Base-by-base conservation (phyloP, 208 protist species). In the Crithidia bombi region DNA sequence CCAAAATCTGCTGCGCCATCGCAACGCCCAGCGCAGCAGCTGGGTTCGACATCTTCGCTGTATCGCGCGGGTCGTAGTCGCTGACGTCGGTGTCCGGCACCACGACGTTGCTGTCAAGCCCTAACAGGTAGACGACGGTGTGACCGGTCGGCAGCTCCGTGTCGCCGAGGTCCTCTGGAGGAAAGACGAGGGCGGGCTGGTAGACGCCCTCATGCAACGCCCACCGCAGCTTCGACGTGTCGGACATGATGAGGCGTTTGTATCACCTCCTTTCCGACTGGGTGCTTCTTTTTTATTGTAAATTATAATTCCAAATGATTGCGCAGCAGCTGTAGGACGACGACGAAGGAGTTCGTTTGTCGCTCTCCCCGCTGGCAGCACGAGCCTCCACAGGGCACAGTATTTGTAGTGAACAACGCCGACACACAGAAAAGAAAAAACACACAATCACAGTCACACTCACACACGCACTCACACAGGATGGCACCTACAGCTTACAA, bases 91-190 rank as follows among this genome's bases (percentile, higher is more conserved):
- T 23, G 3, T 83, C 72, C 3, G 76, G 74, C 23, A 95, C 81
- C 21, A 87, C 59, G 1, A 84, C 79, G 38, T 78, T 89, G 64
- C 65, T 85, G 44, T 95, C 87, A 23, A 73, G 79, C 14, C 85
- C 87, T 2, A 95, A 73, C 39, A 95, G 91, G 71, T 85, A 89
- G 19, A 95, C 90, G 65, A 91, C 91, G 5, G 47, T 49, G 63
- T 82, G 58, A 12, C 79, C 82, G 4, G 58, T 26, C 9, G 79
- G 79, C 33, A 85, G 57, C 46, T 81, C 70, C 28, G 54, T 35
- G 15, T 72, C 57, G 67, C 43, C 46, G 11, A 78, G 64, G 54
- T 95, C 87, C 19, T 66, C 69, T 7, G 71, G 23, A 4, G 81
- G 76, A 15, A 92, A 78, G 28, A 83, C 50, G 36, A 93, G 64